Base-by-base conservation (phyloP, 257 asterid species). In the Jacaranda copaia region DNA sequence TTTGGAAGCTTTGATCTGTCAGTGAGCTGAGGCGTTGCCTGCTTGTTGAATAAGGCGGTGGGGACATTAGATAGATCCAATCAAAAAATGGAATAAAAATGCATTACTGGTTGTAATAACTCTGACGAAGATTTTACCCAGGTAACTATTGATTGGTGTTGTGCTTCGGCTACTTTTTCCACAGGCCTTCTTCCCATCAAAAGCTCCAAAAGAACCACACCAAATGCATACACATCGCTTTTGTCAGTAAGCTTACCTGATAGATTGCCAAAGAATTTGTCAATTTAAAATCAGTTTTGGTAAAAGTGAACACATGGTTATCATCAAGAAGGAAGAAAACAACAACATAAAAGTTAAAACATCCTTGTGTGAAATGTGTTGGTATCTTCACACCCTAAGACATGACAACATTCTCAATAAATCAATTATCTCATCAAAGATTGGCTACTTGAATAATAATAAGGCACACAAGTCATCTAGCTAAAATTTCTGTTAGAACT, bases 1-100 rank as follows among this genome's bases (percentile, higher is more conserved):
- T 74, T 85, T 4, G 98, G 97, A 77, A 96, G 96, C 93, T 93
- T 93, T 73, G 93, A 77, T 83, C 97, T 86, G 85, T 96, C 96
- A 0, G 89, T 93, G 55, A 96, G 96, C 86, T 88, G 99, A 75
- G 99, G 96, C 91, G 91, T 91, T 45, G 97, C 99, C 99, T 96
- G 97, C 71, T 79, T 51, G 12, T 73, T 32, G 8, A 63, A 43
- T 52, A 59, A 57, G 14, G 25, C 40, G 8, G 3, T 8, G 59
- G 16, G 15, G n/a, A 53, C 3, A 64, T 53, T 5, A 55, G 64
- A n/a, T 67, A 55, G 64, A n/a, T 67, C 2, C 19, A 20, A 19
- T 4, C 4, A 15, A 46, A 4, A 13, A 15, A 48, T 6, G 19
- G 66, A 43, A 49, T 67, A 72, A 25, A 49, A 39, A 40, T 36